These are phyloP conservation scores for Remersonia thermophila DNA, from an alignment of 2,329 filamentous ascomycete species.

Conservation along the genomic window DNA sequence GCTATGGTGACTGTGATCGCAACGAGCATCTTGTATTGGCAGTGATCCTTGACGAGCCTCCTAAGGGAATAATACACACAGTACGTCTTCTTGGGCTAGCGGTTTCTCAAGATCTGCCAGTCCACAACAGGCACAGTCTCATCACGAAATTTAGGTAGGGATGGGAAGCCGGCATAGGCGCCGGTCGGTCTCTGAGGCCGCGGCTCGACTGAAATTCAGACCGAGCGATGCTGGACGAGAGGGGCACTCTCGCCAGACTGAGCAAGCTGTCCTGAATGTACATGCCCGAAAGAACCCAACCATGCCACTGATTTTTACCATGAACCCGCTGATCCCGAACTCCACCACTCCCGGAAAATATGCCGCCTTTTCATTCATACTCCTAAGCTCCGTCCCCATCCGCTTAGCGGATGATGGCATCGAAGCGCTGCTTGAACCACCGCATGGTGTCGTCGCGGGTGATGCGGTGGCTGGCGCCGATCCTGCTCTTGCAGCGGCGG, in stretches of 20 bases:
- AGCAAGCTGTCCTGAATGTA: constrained; percentile 24
- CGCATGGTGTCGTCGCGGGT: constrained; percentile 90
- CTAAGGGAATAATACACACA: too few relatives aligned
- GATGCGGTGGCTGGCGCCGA: constrained; percentile 87
- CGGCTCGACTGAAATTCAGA: constrained; percentile 43
- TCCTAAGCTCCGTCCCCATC: constrained; percentile 12
- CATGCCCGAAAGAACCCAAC: constrained; percentile 22
- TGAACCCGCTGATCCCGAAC: constrained; percentile 8
- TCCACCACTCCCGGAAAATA: constrained; percentile 5
- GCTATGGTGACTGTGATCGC: too few relatives aligned
- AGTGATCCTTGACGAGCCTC: too few relatives aligned
- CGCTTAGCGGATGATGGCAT: constrained; percentile 95
- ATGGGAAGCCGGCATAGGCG: constrained; percentile 48
- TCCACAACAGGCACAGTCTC: not conserved
- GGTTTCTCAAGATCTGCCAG: too few relatives aligned
- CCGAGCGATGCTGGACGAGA: constrained; percentile 37
- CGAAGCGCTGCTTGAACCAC: constrained; percentile 88
- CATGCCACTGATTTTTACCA: constrained; percentile 8
- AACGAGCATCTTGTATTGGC: too few relatives aligned
- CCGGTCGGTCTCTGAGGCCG: constrained; percentile 67
- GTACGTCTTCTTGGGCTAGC: too few relatives aligned
- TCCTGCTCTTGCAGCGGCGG: constrained; percentile 73
- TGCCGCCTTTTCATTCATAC: constrained; percentile 13
- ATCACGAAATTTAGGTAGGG: constrained; percentile 9
- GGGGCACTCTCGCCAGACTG: constrained; percentile 20